Percentiles rank a stretch among this genome's conserved stretches.
phyloP scores from a whole-genome alignment of 768 basidiomycete species.

The Leccinum subtestaceum region DNA sequence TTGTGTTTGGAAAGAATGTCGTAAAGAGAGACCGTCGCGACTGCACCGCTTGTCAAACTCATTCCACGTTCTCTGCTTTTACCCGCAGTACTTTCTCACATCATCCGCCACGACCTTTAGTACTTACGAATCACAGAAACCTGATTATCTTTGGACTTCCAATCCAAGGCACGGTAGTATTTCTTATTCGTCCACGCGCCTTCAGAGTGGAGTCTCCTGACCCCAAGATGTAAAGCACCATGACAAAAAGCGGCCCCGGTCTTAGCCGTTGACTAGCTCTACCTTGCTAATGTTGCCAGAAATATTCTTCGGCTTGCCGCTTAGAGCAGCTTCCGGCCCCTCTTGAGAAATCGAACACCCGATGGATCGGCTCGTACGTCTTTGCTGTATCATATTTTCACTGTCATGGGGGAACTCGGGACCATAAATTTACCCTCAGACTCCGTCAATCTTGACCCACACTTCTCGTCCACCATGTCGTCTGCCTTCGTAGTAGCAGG shows the following conservation, averaged over 20 bases:
- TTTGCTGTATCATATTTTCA: neutral
- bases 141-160: neutral
- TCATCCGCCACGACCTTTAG: neutral
- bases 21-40: constrained; percentile 4
- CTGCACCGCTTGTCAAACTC: neutral
- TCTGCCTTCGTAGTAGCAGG: neutral
- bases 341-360: neutral
- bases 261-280: neutral
- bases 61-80: neutral
- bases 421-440: constrained; percentile 4
- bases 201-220: neutral
- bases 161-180: neutral
- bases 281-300: neutral
- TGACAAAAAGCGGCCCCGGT: neutral
- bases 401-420: constrained; percentile 6
- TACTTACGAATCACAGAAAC: neutral
- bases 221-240: neutral
- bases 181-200: neutral
- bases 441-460: neutral
- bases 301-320: neutral
- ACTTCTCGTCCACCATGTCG: constrained; percentile 13
- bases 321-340: neutral
- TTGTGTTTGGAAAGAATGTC: neutral
- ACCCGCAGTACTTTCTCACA: neutral
- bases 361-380: neutral